phyloP scores from a whole-genome alignment of 1,284 basidiomycete genomes.

The Boletellus deceptivus region DNA sequence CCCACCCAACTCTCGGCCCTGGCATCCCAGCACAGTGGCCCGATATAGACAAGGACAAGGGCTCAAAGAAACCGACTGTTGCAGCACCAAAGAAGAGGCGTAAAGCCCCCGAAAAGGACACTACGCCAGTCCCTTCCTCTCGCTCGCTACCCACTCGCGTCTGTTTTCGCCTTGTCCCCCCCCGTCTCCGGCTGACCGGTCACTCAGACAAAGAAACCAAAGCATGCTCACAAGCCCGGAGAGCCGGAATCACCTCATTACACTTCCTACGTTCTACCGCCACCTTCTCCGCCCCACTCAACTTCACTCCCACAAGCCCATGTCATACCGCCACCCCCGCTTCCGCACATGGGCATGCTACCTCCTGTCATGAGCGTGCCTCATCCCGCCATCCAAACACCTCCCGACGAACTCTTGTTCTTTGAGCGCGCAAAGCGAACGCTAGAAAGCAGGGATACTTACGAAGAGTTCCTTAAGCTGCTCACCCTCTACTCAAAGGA shows the following conservation, averaged over 20 bases:
- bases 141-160: conserved; percentile 43
- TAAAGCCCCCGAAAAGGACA: conserved; percentile 53
- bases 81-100: conserved; percentile 49
- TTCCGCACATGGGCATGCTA: conserved; percentile 34
- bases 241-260: conserved; percentile 59
- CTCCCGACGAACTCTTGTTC: conserved; percentile 88
- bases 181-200: conserved; percentile 5
- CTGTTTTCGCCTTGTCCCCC: conserved; percentile 11
- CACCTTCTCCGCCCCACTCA: conserved; percentile 36
- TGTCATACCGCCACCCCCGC: conserved; percentile 29
- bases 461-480: conserved; percentile 83
- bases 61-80: conserved; percentile 41
- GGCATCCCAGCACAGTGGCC: conserved; percentile 38
- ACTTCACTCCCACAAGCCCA: conserved; percentile 36
- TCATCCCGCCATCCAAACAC: conserved; percentile 34
- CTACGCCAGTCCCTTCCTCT: conserved; percentile 51
- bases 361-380: conserved; percentile 29
- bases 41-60: conserved; percentile 44
- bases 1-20: conserved; percentile 40
- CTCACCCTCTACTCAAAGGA: conserved; percentile 83
- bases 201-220: conserved; percentile 54
- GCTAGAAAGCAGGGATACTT: conserved; percentile 71
- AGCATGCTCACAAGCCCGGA: conserved; percentile 53
- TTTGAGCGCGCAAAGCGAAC: conserved; percentile 88
- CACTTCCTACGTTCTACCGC: conserved; percentile 49